Base-by-base conservation (phyloP, 2,329 filamentous ascomycete genomes). In the Aspergillus pseudoviridinutans region DNA sequence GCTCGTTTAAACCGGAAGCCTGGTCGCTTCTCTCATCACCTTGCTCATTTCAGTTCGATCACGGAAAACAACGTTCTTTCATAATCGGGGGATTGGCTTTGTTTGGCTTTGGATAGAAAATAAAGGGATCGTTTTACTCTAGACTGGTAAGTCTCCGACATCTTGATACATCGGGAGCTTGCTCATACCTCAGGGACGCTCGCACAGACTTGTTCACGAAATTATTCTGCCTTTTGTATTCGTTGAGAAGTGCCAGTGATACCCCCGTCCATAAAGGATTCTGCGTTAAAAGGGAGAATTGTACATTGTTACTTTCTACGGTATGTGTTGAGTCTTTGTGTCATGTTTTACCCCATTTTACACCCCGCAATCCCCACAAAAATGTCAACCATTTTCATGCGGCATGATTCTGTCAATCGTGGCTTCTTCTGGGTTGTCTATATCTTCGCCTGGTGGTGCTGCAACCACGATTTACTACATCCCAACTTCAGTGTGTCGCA, bases 111-210 rank as follows among this genome's bases (percentile, higher is more conserved):
- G 64, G 61, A 64, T 69, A 71, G 64, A 72, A 53, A 59, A 63
- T 61, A 57, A 59, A 61, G 64, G 63, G 55, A 63, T 55, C 53
- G 49, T 65, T 60, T 55, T 58, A 50, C 53, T 28, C 58, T 71
- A 73, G 71, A 73, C 56, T 69, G 68, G 71, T 74, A 61, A 71
- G 71, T 71, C 22, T 54, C 29, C 46, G 49, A 38, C 14, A 28
- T 53, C 42, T 50, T 57, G 25, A 35, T 35, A 25, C 42, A 38
- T 24, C 47, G 53, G 42, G 47, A 50, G 29, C 28, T 58, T 49
- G 47, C 61, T 67, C 41, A 64, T 44, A 14, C 46, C 41, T 47
- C 24, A 49, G 44, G 56, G 28, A 49, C 53, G 47, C 51, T 28
- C 56, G 41, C 20, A 58, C 59, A 71, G 68, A 67, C 58, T 66